These are phyloP conservation scores for Thalassiosira delicatula DNA, from an alignment of 352 stramenopile species.

Conservation along the genomic window DNA sequence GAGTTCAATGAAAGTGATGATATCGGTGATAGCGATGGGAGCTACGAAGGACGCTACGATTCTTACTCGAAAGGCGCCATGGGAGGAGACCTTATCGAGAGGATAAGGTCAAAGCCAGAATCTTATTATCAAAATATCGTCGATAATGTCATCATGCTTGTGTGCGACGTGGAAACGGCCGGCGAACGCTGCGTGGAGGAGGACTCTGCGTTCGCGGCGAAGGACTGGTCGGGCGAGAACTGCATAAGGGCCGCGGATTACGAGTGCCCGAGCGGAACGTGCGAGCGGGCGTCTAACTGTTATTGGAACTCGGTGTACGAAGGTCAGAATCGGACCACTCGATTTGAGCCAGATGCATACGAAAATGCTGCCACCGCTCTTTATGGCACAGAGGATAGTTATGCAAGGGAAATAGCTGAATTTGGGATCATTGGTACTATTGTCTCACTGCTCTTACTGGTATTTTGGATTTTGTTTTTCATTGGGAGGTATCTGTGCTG, in stretches of 20 bases:
- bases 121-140: slow-evolving; percentile 59
- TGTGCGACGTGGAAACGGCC: slow-evolving; percentile 50
- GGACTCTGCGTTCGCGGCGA: slow-evolving; percentile 48
- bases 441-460: slow-evolving; percentile 51
- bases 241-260: slow-evolving; percentile 55
- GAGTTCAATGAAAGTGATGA: slow-evolving; percentile 57
- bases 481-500: too few species aligned
- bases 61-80: slow-evolving; percentile 32
- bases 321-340: slow-evolving; percentile 53
- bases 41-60: slow-evolving; percentile 48
- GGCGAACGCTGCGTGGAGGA: slow-evolving; percentile 53
- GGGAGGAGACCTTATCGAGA: slow-evolving; percentile 32
- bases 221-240: slow-evolving; percentile 43
- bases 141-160: slow-evolving; percentile 54
- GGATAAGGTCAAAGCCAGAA: slow-evolving; percentile 46
- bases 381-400: slow-evolving; percentile 46
- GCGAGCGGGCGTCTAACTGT: slow-evolving; percentile 63
- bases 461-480: slow-evolving; percentile 67
- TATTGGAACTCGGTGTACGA: slow-evolving; percentile 59
- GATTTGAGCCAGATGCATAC: slow-evolving; percentile 55
- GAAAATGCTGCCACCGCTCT: slow-evolving; percentile 37
- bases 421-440: slow-evolving; percentile 40
- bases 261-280: slow-evolving; percentile 43
- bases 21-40: slow-evolving; percentile 17
- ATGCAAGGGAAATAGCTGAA: slow-evolving; percentile 42